Percentiles rank a stretch among this genome's conserved stretches.
Conservation (phyloP, 2,329 filamentous ascomycete genomes). For the Colletotrichum viniferum region DNA sequence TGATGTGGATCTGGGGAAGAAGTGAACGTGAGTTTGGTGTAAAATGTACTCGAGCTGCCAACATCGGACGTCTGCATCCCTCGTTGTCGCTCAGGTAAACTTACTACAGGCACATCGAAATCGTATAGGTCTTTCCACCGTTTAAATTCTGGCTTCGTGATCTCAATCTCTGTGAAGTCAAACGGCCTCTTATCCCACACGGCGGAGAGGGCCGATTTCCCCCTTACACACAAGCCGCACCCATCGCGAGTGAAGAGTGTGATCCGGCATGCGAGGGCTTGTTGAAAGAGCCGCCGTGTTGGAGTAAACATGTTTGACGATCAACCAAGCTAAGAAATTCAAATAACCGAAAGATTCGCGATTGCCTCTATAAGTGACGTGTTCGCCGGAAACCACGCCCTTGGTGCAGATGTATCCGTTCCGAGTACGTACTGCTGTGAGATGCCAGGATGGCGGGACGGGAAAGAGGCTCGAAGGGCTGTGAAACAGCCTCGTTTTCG, state of each 20-base stretch:
- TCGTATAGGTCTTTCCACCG: conserved; percentile 78
- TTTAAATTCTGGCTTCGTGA: conserved; percentile 66
- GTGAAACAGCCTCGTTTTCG: conserved; percentile 18
- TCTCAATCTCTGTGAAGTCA: conserved; percentile 70
- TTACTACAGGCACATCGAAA: conserved; percentile 81
- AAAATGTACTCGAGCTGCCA: not conserved
- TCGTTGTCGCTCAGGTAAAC: conserved; percentile 25
- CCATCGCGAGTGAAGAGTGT: conserved; percentile 77
- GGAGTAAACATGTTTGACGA: conserved; percentile 48
- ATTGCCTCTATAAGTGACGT: not conserved
- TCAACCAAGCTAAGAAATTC: not conserved
- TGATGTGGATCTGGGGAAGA: conserved; percentile 61
- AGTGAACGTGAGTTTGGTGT: not conserved
- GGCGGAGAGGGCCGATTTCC: conserved; percentile 69
- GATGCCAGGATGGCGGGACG: not conserved
- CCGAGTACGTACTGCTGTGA: not conserved
- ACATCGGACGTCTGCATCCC: not conserved
- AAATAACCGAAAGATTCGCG: not conserved
- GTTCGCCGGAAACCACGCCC: not conserved
- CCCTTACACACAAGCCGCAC: conserved; percentile 73
- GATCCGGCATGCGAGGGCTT: conserved; percentile 59
- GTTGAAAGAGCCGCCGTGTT: conserved; percentile 50
- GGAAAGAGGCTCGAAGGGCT: not conserved
- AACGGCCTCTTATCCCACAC: conserved; percentile 73
- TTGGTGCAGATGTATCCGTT: not conserved